Conservation (phyloP, 768 basidiomycete genomes). For the Amanita rimosa region DNA sequence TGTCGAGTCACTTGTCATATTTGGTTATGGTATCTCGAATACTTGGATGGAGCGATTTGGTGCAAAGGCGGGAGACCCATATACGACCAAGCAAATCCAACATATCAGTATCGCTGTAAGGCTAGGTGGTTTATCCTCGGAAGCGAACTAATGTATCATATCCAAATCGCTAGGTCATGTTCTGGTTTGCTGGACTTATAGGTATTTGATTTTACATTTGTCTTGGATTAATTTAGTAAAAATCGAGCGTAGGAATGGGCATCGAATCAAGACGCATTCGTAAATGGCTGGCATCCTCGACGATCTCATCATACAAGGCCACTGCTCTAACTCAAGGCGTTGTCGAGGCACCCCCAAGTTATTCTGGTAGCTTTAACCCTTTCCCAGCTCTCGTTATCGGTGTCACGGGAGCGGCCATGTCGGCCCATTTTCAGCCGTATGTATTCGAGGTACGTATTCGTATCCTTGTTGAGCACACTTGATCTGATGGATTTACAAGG, state of each 20-base stretch:
- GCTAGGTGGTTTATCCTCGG: not conserved
- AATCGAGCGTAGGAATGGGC: conserved; percentile 40
- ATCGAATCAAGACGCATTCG: conserved; percentile 73
- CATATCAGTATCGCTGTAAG: conserved; percentile 87
- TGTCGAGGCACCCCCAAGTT: conserved; percentile 60
- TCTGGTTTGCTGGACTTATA: conserved; percentile 85
- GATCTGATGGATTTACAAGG: conserved; percentile 25
- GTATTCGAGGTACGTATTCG: conserved; percentile 58
- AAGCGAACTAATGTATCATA: not conserved
- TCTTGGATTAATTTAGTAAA: not conserved
- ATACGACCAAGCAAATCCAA: conserved; percentile 84
- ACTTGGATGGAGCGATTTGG: conserved; percentile 98
- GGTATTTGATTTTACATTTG: conserved; percentile 25
- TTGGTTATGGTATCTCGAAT: conserved; percentile 82
- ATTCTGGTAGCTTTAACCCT: conserved; percentile 75
- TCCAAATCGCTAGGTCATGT: conserved; percentile 54
- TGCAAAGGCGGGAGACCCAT: conserved; percentile 68
- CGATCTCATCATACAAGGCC: conserved; percentile 22
- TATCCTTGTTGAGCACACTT: not conserved
- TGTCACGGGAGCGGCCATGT: conserved; percentile 91
- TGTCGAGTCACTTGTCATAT: conserved; percentile 71
- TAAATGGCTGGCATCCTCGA: conserved; percentile 58
- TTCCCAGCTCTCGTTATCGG: conserved; percentile 90
- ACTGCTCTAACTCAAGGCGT: conserved; percentile 26
- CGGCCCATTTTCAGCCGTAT: conserved; percentile 83